Conservation (phyloP, 345 rosid genomes). For the Cardamine chenopodiifolia region DNA sequence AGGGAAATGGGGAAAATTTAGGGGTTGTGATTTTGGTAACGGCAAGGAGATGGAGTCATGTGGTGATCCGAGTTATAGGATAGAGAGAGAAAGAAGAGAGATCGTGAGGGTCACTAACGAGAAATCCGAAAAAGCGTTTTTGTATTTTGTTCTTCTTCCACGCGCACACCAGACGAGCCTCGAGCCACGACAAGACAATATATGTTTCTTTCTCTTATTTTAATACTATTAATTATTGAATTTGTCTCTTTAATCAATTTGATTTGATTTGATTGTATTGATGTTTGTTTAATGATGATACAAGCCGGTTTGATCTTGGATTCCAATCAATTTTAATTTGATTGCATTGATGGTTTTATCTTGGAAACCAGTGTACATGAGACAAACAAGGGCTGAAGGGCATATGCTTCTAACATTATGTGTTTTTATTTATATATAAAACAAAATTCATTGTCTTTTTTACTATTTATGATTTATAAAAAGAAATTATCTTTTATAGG, state of each 20-base stretch:
- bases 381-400: not conserved
- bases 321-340: not conserved
- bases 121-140: conserved; percentile 19
- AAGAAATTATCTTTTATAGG: not conserved
- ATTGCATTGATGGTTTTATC: not conserved
- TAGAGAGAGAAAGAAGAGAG: conserved; percentile 20
- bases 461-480: not conserved
- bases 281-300: not conserved
- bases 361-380: not conserved
- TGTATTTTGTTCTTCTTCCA: conserved; percentile 27
- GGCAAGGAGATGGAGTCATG: conserved; percentile 52
- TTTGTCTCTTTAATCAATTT: not conserved
- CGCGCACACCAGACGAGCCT: conserved; percentile 36
- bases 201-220: not conserved
- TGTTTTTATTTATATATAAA: not conserved
- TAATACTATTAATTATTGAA: too few species aligned
- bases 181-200: conserved; percentile 40
- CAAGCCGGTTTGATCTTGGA: not conserved
- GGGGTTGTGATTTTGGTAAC: conserved; percentile 34
- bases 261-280: too few species aligned
- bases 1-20: not conserved
- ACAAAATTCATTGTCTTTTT: not conserved
- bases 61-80: conserved; percentile 67
- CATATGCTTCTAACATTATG: not conserved
- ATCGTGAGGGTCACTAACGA: conserved; percentile 46